Evolutionary conservation across 2,329 filamentous ascomycete genomes (phyloP).

Genomic region (Aureobasidium uvarum): DNA sequence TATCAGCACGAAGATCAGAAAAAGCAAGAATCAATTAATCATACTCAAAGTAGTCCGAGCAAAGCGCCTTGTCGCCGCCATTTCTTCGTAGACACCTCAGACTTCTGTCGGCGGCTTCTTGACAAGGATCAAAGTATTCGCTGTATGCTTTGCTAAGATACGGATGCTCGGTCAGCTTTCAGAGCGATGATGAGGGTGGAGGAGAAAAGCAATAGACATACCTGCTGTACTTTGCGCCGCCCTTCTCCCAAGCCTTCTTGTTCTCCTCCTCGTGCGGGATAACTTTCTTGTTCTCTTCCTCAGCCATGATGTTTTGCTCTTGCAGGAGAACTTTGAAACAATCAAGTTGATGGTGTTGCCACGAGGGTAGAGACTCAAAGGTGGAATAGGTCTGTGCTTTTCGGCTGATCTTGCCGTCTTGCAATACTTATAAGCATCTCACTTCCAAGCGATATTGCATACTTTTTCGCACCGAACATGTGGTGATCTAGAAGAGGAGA

Average conservation of each 20-base stretch:
- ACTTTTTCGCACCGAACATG: neutral
- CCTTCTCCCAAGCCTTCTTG: slow-evolving; percentile 37
- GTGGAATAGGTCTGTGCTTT: slow-evolving; percentile 15
- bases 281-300: slow-evolving; percentile 30
- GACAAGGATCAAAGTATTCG: slow-evolving; percentile 93
- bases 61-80: slow-evolving; percentile 82
- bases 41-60: slow-evolving; percentile 92
- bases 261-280: slow-evolving; percentile 26
- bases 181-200: neutral
- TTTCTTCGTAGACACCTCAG: slow-evolving; percentile 88
- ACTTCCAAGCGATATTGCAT: neutral
- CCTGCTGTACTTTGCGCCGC: slow-evolving; percentile 44
- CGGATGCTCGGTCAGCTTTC: neutral
- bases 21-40: slow-evolving; percentile 37
- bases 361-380: neutral
- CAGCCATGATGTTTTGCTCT: neutral
- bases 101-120: slow-evolving; percentile 82
- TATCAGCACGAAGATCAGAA: slow-evolving; percentile 2
- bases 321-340: neutral
- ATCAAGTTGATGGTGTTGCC: slow-evolving; percentile 2
- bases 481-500: neutral
- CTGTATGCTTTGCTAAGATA: slow-evolving; percentile 72
- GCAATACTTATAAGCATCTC: neutral
- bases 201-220: slow-evolving; percentile 12
- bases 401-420: slow-evolving; percentile 18